These are phyloP conservation scores for Emydomyces testavorans DNA, from an alignment of 2,329 filamentous ascomycete species.

Conservation along the genomic window DNA sequence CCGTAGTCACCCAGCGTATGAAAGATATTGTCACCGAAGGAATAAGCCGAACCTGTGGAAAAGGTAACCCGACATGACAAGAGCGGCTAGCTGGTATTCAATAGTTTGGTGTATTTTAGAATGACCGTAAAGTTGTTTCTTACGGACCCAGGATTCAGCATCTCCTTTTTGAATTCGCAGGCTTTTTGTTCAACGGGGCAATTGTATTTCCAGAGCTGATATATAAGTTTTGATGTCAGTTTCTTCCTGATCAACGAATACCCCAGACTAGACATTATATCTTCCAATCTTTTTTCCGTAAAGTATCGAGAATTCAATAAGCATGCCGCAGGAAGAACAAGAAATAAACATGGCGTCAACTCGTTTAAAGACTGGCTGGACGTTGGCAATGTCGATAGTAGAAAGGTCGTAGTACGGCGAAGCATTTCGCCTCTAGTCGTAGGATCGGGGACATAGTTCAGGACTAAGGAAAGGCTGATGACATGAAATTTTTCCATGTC, in stretches of 20 bases:
- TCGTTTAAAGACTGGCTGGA: slow-evolving; percentile 18
- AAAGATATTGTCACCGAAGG: too few relatives aligned
- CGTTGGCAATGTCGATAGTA: slow-evolving; percentile 33
- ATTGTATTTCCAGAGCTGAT: slow-evolving; percentile 66
- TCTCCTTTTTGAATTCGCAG: slow-evolving; percentile 54
- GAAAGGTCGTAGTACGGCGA: slow-evolving; percentile 58
- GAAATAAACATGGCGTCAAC: slow-evolving; percentile 53
- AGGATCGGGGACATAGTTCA: slow-evolving; percentile 85
- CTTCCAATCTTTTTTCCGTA: slow-evolving; percentile 54
- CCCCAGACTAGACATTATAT: slow-evolving; percentile 67
- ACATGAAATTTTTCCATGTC: slow-evolving; percentile 65
- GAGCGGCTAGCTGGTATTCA: neutral
- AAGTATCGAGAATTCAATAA: slow-evolving; percentile 85
- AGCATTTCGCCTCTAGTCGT: slow-evolving; percentile 73
- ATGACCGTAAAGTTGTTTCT: slow-evolving; percentile 89
- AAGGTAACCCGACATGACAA: neutral
- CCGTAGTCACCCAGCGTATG: too few relatives aligned
- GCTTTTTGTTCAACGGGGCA: slow-evolving; percentile 8
- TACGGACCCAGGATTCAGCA: slow-evolving; percentile 60
- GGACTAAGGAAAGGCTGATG: slow-evolving; percentile 78
- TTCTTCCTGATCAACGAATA: slow-evolving; percentile 58
- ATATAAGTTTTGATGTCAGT: slow-evolving; percentile 69
- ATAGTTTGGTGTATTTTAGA: slow-evolving; percentile 30
- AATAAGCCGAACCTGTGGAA: neutral
- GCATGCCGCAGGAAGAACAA: slow-evolving; percentile 82